Conservation (phyloP, 495 filamentous ascomycete genomes). For the Astrothelium macrocarpum region DNA sequence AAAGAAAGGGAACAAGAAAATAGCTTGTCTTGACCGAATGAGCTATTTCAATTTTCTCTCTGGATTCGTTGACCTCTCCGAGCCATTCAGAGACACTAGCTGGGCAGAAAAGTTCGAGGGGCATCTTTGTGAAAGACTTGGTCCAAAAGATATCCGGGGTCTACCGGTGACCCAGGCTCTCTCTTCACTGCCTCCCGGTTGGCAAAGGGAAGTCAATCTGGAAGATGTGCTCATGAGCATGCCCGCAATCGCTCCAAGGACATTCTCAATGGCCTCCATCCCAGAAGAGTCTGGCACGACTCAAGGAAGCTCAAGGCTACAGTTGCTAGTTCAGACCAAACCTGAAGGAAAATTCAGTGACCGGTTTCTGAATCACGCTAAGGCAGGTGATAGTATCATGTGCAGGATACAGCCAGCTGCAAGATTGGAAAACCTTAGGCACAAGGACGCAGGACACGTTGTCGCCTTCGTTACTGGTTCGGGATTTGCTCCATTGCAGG, state of each 20-base stretch:
- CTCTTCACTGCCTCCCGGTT: neutral
- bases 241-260: conserved; percentile 18
- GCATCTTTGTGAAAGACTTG: no score
- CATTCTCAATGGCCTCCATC: conserved; percentile 25
- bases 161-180: neutral
- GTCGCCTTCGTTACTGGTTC: conserved; percentile 26
- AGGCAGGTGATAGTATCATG: neutral
- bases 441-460: conserved; percentile 9
- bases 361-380: conserved; percentile 12
- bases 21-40: conserved; percentile 1
- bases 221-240: conserved; percentile 8
- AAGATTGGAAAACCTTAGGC: neutral
- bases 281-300: neutral
- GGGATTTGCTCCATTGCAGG: conserved; percentile 25
- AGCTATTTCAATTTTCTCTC: conserved; percentile 12
- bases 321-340: conserved; percentile 20
- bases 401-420: conserved; percentile 18
- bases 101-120: conserved; percentile 7
- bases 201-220: conserved; percentile 9
- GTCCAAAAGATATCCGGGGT: no score
- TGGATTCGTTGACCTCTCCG: conserved; percentile 20
- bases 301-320: neutral
- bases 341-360: conserved; percentile 22
- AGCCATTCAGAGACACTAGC: conserved; percentile 14
- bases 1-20: conserved; percentile 2